Percentiles rank a stretch among this genome's conserved stretches.
These are phyloP conservation scores for Porogramme epimiltina DNA, from an alignment of 1,284 basidiomycete genomes.

Conservation along the genomic window DNA sequence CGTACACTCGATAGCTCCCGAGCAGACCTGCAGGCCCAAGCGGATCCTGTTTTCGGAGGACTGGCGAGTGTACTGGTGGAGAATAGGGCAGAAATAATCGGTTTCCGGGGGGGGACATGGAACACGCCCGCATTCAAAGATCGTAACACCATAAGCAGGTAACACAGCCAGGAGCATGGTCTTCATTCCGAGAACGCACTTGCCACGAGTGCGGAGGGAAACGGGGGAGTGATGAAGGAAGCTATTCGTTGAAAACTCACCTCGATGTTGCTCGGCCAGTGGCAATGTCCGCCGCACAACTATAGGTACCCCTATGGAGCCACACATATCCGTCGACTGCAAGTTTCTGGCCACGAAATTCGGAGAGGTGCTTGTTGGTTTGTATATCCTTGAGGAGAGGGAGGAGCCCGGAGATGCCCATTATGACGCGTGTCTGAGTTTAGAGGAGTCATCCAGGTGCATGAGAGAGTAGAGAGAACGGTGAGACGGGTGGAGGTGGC, in stretches of 20 bases:
- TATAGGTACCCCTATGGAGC: conserved; percentile 94
- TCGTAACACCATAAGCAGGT: too few species aligned
- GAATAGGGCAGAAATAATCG: too few species aligned
- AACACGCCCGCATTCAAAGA: too few species aligned
- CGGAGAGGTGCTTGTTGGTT: conserved; percentile 73
- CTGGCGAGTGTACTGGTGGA: too few species aligned
- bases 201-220: too few species aligned
- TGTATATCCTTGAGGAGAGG: conserved; percentile 93
- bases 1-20: too few species aligned
- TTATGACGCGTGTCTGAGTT: conserved; percentile 33
- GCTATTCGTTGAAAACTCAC: conserved; percentile 47
- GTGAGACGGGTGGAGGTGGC: not conserved
- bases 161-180: too few species aligned
- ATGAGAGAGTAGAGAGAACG: conserved; percentile 2
- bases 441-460: not conserved
- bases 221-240: not conserved
- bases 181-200: too few species aligned
- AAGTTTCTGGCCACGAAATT: conserved; percentile 80
- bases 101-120: too few species aligned
- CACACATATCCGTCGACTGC: conserved; percentile 94
- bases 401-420: conserved; percentile 95
- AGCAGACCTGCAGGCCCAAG: too few species aligned
- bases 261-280: conserved; percentile 82
- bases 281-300: conserved; percentile 90
- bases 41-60: too few species aligned